phyloP scores from a whole-genome alignment of 2,329 filamentous ascomycete species.

The Cordyceps cateniannulata region DNA sequence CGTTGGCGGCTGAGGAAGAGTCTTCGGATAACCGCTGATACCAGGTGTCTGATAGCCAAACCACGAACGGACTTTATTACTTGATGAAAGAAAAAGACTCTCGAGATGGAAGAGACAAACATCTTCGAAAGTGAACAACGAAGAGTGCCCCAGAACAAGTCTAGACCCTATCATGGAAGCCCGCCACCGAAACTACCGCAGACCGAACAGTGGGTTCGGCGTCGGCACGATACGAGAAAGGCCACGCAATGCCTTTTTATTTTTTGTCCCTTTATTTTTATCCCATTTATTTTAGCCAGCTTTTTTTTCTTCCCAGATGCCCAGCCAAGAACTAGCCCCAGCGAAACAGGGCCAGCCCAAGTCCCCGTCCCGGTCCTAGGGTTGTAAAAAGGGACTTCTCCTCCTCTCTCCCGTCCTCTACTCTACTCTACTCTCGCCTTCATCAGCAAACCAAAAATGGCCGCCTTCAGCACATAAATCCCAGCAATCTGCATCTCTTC shows the following conservation, averaged over 20 bases:
- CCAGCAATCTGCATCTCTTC: background rate
- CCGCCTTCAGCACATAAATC: background rate
- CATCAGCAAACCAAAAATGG: background rate
- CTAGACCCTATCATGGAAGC: background rate
- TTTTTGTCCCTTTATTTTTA: background rate
- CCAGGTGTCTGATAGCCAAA: too few species aligned
- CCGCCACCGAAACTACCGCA: background rate
- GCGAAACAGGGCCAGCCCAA: background rate
- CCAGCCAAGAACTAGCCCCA: background rate
- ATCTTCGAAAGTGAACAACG: too few species aligned
- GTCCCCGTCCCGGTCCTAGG: background rate
- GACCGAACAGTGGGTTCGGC: background rate
- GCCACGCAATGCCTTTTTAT: conserved; percentile 1
- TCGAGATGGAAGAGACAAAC: too few species aligned
- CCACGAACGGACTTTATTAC: too few species aligned
- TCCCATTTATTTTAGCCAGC: background rate
- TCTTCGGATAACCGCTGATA: too few species aligned
- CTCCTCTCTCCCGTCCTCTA: background rate
- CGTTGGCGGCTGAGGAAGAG: too few species aligned
- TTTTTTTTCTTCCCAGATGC: background rate
- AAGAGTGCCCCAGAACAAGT: too few species aligned
- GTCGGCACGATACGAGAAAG: background rate
- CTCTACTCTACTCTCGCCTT: background rate
- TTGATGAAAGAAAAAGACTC: too few species aligned
- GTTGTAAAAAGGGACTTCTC: background rate